Conservation (phyloP, 345 rosid species). For the Tarenaya hassleriana region DNA sequence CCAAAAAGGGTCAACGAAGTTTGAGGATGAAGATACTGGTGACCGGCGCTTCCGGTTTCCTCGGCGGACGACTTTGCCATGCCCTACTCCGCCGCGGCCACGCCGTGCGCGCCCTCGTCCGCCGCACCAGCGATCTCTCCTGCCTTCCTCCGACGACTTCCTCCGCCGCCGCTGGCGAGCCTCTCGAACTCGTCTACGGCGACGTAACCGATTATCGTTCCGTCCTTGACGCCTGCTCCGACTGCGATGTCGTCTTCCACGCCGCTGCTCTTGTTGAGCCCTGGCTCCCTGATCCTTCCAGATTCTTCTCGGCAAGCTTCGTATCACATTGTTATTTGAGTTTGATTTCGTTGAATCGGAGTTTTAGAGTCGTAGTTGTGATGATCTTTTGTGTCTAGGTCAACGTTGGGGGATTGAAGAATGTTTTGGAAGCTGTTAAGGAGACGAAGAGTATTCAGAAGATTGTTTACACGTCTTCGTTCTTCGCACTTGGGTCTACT, state of each 20-base stretch:
- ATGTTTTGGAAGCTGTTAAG: constrained; percentile 53
- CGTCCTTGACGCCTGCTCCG: constrained; percentile 54
- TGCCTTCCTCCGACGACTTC: constrained; percentile 32
- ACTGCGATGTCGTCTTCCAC: constrained; percentile 72
- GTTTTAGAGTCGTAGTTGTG: not conserved
- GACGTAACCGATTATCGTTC: constrained; percentile 71
- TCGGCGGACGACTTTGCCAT: constrained; percentile 75
- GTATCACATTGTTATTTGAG: not conserved
- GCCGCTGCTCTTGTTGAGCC: constrained; percentile 86
- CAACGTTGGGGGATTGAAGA: constrained; percentile 80
- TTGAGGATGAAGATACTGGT: constrained; percentile 48
- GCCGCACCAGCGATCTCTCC: constrained; percentile 76
- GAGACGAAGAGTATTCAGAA: constrained; percentile 49
- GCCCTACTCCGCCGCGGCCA: constrained; percentile 53
- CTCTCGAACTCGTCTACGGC: constrained; percentile 60
- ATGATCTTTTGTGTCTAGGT: constrained; percentile 35
- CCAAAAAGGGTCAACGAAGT: not conserved
- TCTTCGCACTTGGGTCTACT: constrained; percentile 82
- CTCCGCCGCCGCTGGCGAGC: constrained; percentile 17
- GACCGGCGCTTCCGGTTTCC: constrained; percentile 80
- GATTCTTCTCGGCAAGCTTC: constrained; percentile 54
- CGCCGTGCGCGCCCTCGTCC: constrained; percentile 71
- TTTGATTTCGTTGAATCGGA: constrained; percentile 1
- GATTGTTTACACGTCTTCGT: constrained; percentile 80
- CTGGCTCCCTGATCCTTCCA: constrained; percentile 81